Base-by-base conservation (phyloP, 768 basidiomycete species). In the Hericium erinaceus region DNA sequence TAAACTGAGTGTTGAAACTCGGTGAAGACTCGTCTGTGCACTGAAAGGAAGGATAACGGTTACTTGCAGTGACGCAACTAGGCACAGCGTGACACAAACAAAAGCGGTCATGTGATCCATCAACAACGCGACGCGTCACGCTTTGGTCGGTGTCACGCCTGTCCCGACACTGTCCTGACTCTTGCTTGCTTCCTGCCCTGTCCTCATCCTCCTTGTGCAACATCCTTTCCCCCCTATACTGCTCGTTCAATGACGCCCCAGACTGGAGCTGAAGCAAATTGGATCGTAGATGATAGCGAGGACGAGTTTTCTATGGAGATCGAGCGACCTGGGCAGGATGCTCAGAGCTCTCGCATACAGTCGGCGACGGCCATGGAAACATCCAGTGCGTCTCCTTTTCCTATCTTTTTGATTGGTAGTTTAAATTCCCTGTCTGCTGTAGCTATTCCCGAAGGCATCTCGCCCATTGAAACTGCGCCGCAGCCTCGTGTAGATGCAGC, bases 221-320 rank as follows among this genome's bases (percentile, higher is more conserved):
- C 44, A 46, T 20, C 11, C 16, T 20, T 8, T n/a, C 20, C 6
- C 11, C 44, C 33, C 38, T 12, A 10, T 24, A 5, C 28, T 9
- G 22, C 24, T n/a, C 22, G 3, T 37, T n/a, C 39, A n/a, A 54
- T 54, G 52, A 10, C 52, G 37, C 24, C n/a, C 15, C 28, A 39
- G n/a, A 15, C 52, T 9, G 39, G 26, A 7, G 46, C 12, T 3
- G 33, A 52, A n/a, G 57, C 57, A 40, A 22, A 61, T 20, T 63
- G 62, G 62, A 26, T 63, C 22, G 56, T 63, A 9, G 54, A 55
- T 13, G 62, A 61, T n/a, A 63, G 62, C 16, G 62, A 63, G 48
- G 62, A 61, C 40, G 62, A 63, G 48, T 60, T 58, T 37, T 40
- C 39, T 22, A 20, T 55, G 7, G 16, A n/a, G 7, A 20, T 55